phyloP scores from a whole-genome alignment of 108 stramenopile genomes.

The Fragilaria crotonensis region DNA sequence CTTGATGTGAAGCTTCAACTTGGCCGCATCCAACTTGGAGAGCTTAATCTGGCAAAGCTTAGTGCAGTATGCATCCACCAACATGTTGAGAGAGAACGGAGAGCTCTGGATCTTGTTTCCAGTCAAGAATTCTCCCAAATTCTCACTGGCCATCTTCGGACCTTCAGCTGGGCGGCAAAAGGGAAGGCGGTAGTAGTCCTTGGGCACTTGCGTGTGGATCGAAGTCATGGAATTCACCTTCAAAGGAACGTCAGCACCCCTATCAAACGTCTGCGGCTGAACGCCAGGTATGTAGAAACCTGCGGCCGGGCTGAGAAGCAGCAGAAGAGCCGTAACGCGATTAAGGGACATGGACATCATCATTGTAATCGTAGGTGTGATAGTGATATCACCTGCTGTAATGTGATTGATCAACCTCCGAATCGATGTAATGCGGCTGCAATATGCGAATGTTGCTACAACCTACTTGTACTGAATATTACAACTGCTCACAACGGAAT shows the following conservation, averaged over 20 bases:
- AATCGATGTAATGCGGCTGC: too few relatives aligned
- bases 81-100: constrained; percentile 88
- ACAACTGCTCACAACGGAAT: too few relatives aligned
- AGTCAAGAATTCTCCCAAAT: constrained; percentile 89
- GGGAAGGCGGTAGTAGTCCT: constrained; percentile 92
- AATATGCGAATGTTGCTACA: too few relatives aligned
- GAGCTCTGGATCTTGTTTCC: constrained; percentile 97
- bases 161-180: constrained; percentile 90
- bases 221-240: constrained; percentile 89
- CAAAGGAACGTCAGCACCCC: constrained; percentile 64
- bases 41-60: constrained; percentile 64
- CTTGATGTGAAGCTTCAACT: constrained; percentile 61
- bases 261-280: constrained; percentile 57
- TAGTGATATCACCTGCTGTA: too few relatives aligned
- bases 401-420: too few relatives aligned
- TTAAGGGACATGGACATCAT: too few relatives aligned
- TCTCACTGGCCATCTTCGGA: constrained; percentile 81
- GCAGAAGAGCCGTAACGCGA: neutral
- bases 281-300: constrained; percentile 89
- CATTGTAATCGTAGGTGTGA: too few relatives aligned
- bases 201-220: constrained; percentile 91
- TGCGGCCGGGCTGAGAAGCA: neutral
- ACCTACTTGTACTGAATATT: too few relatives aligned
- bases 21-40: constrained; percentile 43
- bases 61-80: constrained; percentile 75